These are phyloP conservation scores for Musa balbisiana DNA, from an alignment of 202 grass and related monocot genomes.

Conservation along the genomic window DNA sequence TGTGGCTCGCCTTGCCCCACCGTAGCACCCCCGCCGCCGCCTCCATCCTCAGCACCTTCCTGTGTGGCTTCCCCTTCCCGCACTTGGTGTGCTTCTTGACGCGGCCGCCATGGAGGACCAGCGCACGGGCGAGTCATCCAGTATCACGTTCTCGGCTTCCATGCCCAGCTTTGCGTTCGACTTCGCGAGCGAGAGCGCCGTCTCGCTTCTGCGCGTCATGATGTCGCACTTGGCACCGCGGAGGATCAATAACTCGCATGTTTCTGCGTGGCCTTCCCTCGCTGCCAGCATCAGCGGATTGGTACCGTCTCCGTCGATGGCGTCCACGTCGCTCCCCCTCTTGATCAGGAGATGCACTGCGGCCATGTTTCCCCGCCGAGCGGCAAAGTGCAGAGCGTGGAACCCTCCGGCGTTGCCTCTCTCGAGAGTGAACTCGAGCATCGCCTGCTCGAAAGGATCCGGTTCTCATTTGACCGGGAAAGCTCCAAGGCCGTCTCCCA, in stretches of 20 bases:
- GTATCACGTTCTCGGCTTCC: conserved; percentile 58
- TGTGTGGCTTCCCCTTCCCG: conserved; percentile 58
- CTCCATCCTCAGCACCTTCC: conserved; percentile 66
- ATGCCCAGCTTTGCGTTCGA: conserved; percentile 33
- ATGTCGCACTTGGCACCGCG: conserved; percentile 53
- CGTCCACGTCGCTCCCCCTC: conserved; percentile 52
- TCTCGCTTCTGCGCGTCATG: conserved; percentile 47
- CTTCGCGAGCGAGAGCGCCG: conserved; percentile 66
- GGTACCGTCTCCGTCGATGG: conserved; percentile 62
- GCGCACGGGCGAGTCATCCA: conserved; percentile 65
- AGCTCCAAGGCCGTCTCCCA: conserved; percentile 44
- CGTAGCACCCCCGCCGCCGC: conserved; percentile 47
- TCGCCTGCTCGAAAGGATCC: conserved; percentile 90
- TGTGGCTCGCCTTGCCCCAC: conserved; percentile 56
- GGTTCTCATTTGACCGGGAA: conserved; percentile 60
- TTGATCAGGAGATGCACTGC: conserved; percentile 46
- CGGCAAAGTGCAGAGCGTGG: conserved; percentile 78
- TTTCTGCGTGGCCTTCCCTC: conserved; percentile 53
- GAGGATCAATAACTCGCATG: conserved; percentile 69
- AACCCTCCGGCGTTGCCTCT: conserved; percentile 65
- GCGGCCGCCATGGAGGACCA: conserved; percentile 43
- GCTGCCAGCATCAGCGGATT: conserved; percentile 86
- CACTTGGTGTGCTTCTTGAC: conserved; percentile 84
- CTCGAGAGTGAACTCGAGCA: conserved; percentile 85
- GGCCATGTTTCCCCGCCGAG: conserved; percentile 47